Conservation (phyloP, 2,329 filamentous ascomycete species). For the Venturia carpophila region DNA sequence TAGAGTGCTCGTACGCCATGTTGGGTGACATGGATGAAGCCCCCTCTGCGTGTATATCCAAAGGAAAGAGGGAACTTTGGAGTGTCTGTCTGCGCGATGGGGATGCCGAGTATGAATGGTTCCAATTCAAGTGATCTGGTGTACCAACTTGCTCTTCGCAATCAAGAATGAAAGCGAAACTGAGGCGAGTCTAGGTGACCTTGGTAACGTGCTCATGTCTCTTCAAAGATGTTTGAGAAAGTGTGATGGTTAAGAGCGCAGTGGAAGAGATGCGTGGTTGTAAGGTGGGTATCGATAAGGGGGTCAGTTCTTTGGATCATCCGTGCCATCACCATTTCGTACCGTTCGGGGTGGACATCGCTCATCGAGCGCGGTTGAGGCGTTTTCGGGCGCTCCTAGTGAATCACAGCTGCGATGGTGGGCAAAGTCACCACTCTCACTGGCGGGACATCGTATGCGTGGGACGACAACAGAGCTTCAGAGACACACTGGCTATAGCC, state of each 20-base stretch:
- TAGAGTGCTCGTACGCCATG: background rate
- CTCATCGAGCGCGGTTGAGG: background rate
- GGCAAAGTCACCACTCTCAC: background rate
- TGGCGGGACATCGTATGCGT: background rate
- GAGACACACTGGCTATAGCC: background rate
- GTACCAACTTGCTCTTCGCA: conserved; percentile 6
- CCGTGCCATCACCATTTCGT: conserved; percentile 2
- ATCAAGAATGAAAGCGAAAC: conserved; percentile 9
- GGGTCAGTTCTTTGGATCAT: background rate
- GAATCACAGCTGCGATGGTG: background rate
- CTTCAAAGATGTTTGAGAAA: background rate
- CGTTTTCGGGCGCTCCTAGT: background rate
- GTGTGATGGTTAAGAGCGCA: background rate
- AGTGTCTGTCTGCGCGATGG: background rate
- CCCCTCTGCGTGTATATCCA: background rate
- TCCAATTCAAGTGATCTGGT: conserved; percentile 5
- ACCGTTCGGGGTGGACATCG: background rate
- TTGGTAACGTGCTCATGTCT: conserved; percentile 16
- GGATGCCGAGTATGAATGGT: background rate
- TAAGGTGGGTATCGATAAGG: conserved; percentile 7
- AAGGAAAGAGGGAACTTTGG: background rate
- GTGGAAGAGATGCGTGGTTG: background rate
- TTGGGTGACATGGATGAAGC: background rate
- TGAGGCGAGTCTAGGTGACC: background rate
- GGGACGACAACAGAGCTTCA: background rate